Conservation (phyloP, 2,329 filamentous ascomycete genomes). For the Tolypocladium paradoxum region DNA sequence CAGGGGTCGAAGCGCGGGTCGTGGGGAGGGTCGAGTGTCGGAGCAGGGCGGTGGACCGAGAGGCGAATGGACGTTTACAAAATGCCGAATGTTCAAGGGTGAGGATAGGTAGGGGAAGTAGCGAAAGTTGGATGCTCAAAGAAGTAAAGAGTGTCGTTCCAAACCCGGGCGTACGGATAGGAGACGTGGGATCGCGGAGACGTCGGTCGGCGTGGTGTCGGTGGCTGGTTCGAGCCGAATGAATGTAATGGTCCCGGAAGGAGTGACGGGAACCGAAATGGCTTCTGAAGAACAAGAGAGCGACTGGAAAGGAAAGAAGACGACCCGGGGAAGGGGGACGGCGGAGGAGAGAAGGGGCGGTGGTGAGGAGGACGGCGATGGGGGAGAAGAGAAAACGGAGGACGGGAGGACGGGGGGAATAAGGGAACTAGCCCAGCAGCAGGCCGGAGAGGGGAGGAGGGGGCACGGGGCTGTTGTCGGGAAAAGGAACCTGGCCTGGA, state of each 20-base stretch:
- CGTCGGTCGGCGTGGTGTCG: conserved; percentile 7
- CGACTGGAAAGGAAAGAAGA: conserved; percentile 39
- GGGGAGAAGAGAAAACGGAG: conserved; percentile 23
- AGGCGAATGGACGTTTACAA: background rate
- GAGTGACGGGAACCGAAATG: conserved; percentile 39
- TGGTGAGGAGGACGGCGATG: conserved; percentile 21
- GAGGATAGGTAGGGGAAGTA: conserved; percentile 4
- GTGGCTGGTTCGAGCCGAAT: conserved; percentile 18
- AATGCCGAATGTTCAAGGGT: background rate
- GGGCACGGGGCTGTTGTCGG: background rate
- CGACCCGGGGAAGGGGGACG: conserved; percentile 21
- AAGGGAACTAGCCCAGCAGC: conserved; percentile 5
- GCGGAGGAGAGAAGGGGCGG: conserved; percentile 22
- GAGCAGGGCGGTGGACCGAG: background rate
- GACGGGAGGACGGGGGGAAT: conserved; percentile 23
- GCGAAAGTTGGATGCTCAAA: conserved; percentile 7
- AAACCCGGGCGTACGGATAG: conserved; percentile 9
- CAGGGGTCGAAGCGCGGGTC: background rate
- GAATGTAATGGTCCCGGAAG: conserved; percentile 37
- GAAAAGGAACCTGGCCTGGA: no score
- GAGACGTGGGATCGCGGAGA: conserved; percentile 6
- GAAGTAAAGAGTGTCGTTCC: conserved; percentile 14
- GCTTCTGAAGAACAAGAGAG: conserved; percentile 34
- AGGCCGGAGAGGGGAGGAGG: background rate
- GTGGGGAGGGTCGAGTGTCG: background rate